Evolutionary conservation across 2,329 filamentous ascomycete genomes (phyloP), one percentile per base, ranked within the genome.

Genomic region (Trichoderma koningii): DNA sequence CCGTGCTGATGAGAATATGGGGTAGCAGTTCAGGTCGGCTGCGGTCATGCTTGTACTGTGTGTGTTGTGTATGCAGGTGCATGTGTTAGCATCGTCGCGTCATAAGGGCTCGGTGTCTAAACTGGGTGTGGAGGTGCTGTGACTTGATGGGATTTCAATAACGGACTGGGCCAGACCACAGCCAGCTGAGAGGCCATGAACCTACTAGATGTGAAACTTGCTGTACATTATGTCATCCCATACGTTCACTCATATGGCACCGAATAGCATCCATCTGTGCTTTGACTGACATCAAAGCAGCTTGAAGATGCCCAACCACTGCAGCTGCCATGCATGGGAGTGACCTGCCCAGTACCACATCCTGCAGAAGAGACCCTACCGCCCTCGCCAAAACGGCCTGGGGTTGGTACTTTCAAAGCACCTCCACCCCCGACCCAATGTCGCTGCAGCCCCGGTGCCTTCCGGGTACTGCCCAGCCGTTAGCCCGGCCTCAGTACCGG

Each of bases 71-170:
- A 41, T 23, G 19, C 3, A 9, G 23, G 34, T 62, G 59, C 38
- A 44, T 26, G 59, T 53, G 28, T 30, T 41, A 45, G 44, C 55
- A 38, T 44, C 30, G 56, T 52, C 41, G 57, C 57, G 57, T 61
- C 59, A 62, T 62, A 21, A 34, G 23, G 38, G 44, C 48, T 63
- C 60, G 60, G 60, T 63, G 47, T 63, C 60, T 50, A 53, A 47
- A 63, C 48, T 47, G 38, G 56, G 28, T 51, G 9, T 42, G 56
- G 45, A 21, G 5, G 23, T 30, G 23, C 30, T 50, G 30, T 34
- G 45, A 45, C 41, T 17, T 30, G 23, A 44, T 56, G 23, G 41
- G 26, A 30, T 30, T 47, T 57, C 41, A 12, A 42, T 12, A 21
- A 21, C 30, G 9, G 41, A 44, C 21, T 53, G 23, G 57, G 28